Percentiles rank a stretch among this genome's conserved stretches.
Evolutionary conservation across 768 basidiomycete species (phyloP).

Genomic region (Termitomyces sp.): DNA sequence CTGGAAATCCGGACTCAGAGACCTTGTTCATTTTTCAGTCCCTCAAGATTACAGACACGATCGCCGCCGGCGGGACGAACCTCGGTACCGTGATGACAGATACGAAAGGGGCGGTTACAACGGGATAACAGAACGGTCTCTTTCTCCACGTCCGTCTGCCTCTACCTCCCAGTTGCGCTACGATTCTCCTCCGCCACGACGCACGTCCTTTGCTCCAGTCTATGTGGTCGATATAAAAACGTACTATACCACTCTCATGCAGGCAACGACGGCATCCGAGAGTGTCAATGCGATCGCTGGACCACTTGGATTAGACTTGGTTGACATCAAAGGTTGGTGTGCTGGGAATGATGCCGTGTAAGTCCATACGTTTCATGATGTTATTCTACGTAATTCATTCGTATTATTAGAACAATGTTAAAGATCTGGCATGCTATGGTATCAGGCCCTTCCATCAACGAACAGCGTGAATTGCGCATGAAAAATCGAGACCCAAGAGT

Average conservation of each 20-base stretch:
- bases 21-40: conserved; percentile 21
- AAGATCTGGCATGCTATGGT: conserved; percentile 45
- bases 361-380: conserved; percentile 14
- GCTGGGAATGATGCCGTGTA: conserved; percentile 52
- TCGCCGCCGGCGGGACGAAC: not conserved
- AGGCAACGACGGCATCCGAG: conserved; percentile 16
- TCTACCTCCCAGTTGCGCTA: not conserved
- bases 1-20: conserved; percentile 39
- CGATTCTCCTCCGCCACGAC: not conserved
- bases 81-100: not conserved
- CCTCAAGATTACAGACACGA: not conserved
- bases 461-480: conserved; percentile 28
- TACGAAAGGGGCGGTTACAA: conserved; percentile 7
- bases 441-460: conserved; percentile 40
- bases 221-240: conserved; percentile 38
- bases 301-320: conserved; percentile 24
- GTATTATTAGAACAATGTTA: conserved; percentile 30
- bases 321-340: conserved; percentile 34
- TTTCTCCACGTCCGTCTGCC: conserved; percentile 16
- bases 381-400: not conserved
- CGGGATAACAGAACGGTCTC: conserved; percentile 11
- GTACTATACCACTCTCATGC: conserved; percentile 37
- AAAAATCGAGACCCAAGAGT: not conserved
- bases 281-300: conserved; percentile 26
- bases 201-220: conserved; percentile 22